These are phyloP conservation scores for Glycine soja DNA, from an alignment of 306 rosid species.

Conservation along the genomic window DNA sequence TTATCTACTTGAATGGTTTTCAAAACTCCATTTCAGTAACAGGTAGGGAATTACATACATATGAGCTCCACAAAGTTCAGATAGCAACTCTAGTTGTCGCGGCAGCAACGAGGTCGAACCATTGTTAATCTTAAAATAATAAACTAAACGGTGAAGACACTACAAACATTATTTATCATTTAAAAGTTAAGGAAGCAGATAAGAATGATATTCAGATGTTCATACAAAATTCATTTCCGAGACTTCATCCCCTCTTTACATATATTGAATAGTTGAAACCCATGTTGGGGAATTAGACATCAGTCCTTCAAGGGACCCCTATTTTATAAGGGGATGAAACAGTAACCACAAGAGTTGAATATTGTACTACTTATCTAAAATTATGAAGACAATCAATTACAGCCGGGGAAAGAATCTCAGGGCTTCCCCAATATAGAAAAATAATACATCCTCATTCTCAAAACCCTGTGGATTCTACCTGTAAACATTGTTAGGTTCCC, in stretches of 20 bases:
- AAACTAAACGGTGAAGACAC: too few species aligned
- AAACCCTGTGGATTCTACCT: conserved; percentile 64
- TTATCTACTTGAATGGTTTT: neutral
- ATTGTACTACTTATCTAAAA: conserved; percentile 65
- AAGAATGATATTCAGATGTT: conserved; percentile 54
- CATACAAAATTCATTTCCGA: conserved; percentile 60
- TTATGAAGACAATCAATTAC: conserved; percentile 77
- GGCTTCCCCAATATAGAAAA: conserved; percentile 76
- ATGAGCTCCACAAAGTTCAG: too few species aligned
- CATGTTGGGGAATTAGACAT: conserved; percentile 45
- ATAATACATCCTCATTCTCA: conserved; percentile 67
- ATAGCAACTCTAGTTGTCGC: too few species aligned
- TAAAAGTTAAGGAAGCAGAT: neutral
- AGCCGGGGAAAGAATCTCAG: conserved; percentile 77
- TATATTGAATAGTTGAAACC: conserved; percentile 50
- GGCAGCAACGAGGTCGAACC: too few species aligned
- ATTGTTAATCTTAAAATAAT: too few species aligned
- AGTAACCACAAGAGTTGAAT: conserved; percentile 52
- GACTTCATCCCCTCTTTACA: conserved; percentile 56
- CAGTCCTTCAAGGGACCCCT: conserved; percentile 59
- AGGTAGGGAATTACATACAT: neutral
- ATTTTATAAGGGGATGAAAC: conserved; percentile 58
- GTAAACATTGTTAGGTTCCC: conserved; percentile 56
- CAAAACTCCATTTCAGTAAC: neutral
- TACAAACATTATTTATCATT: too few species aligned